Conservation (phyloP, 169 alveolate genomes). For the Cardiosporidium cionae region DNA sequence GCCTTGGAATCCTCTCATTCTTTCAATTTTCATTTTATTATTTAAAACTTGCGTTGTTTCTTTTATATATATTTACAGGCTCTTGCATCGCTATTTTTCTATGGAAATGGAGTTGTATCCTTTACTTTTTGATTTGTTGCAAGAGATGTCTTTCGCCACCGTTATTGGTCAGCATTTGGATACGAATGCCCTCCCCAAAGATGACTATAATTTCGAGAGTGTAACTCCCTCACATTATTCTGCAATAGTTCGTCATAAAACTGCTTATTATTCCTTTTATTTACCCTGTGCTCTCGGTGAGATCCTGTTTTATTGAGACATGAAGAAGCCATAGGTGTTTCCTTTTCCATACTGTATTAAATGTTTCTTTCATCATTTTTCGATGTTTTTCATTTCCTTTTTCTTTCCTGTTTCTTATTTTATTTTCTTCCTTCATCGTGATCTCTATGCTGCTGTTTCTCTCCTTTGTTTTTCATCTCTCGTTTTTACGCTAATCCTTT, state of each 20-base stretch:
- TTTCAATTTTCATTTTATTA: too few relatives aligned
- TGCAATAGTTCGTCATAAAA: constrained; percentile 17
- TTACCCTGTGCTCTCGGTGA: constrained; percentile 41
- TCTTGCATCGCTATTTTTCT: constrained; percentile 13
- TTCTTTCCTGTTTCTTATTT: too few relatives aligned
- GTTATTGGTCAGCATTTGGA: constrained; percentile 44
- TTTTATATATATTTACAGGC: too few relatives aligned
- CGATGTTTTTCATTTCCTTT: too few relatives aligned
- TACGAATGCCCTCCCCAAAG: constrained; percentile 11
- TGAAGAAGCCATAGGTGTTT: too few relatives aligned
- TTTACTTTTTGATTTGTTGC: constrained; percentile 13
- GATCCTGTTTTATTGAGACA: background rate
- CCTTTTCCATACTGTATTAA: too few relatives aligned
- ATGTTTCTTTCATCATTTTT: too few relatives aligned
- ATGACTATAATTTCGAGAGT: background rate
- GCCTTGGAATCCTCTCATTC: too few relatives aligned
- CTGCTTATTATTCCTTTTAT: constrained; percentile 39
- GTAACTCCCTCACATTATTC: constrained; percentile 6
- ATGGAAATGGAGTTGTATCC: background rate
- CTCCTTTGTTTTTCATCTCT: background rate
- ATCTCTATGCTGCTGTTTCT: too few relatives aligned
- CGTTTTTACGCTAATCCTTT: too few relatives aligned
- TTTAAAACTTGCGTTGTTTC: too few relatives aligned
- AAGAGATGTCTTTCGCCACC: constrained; percentile 17
- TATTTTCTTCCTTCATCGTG: too few relatives aligned